phyloP scores from a whole-genome alignment of 139 green algal species.

The Penium margaritaceum region DNA sequence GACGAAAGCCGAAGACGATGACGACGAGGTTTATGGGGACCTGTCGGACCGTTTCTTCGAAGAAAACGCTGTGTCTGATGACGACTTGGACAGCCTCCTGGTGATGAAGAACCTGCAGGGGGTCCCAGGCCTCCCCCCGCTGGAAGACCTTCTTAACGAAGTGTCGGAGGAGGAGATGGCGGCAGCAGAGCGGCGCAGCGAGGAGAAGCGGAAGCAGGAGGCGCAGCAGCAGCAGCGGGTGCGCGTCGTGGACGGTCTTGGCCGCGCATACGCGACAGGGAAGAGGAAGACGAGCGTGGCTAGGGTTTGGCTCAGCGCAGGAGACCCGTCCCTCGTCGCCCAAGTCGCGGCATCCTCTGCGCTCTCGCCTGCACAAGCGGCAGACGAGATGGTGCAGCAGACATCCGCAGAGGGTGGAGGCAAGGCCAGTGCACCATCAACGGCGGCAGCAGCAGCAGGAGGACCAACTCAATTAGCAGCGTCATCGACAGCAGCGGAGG shows the following conservation, averaged over 20 bases:
- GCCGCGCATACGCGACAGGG: slow-evolving; percentile 50
- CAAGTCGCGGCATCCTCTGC: too few relatives aligned
- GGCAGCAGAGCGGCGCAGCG: slow-evolving; percentile 17
- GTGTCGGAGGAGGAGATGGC: slow-evolving; percentile 12
- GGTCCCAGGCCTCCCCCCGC: slow-evolving; percentile 24
- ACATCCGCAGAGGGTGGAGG: too few relatives aligned
- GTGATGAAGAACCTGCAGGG: slow-evolving; percentile 6
- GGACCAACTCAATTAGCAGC: too few relatives aligned
- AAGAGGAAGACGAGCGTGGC: slow-evolving; percentile 48
- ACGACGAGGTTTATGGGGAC: not conserved
- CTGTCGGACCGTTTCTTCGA: slow-evolving; percentile 16
- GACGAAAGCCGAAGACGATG: too few relatives aligned
- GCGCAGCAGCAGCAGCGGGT: slow-evolving; percentile 35
- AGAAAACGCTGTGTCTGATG: not conserved
- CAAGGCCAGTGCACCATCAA: too few relatives aligned
- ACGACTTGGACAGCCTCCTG: slow-evolving; percentile 32
- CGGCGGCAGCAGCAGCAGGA: too few relatives aligned
- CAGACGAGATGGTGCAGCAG: too few relatives aligned
- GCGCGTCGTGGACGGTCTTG: slow-evolving; percentile 55
- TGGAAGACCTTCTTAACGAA: slow-evolving; percentile 4
- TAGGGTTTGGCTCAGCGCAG: slow-evolving; percentile 54
- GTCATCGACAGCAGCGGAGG: too few relatives aligned
- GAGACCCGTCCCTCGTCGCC: too few relatives aligned
- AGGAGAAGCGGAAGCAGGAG: slow-evolving; percentile 46
- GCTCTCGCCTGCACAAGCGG: too few relatives aligned